These are phyloP conservation scores for Thermomucor indicae-seudaticae DNA, from an alignment of 371 early-diverging fungal genomes.

Conservation along the genomic window DNA sequence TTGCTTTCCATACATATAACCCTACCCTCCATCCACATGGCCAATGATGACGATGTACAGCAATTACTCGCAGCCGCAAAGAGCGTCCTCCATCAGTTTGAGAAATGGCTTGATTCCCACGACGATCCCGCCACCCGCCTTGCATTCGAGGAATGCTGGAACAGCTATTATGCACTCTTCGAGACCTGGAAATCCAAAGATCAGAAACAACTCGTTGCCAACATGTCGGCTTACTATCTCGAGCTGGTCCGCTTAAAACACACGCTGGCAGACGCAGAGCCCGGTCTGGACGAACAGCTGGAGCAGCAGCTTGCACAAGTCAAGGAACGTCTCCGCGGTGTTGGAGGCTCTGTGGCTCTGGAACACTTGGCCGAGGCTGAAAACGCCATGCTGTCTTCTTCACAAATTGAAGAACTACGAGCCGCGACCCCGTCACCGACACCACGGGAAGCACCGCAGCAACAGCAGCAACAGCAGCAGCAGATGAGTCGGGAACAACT, in stretches of 20 bases:
- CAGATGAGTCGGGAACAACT: conserved; percentile 18
- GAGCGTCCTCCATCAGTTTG: conserved; percentile 48
- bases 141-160: conserved; percentile 46
- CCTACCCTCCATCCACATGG: neutral
- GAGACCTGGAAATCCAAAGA: conserved; percentile 73
- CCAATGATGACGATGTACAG: conserved; percentile 21
- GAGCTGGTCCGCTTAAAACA: conserved; percentile 67
- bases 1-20: conserved; percentile 1
- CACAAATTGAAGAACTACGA: neutral
- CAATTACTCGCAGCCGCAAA: conserved; percentile 38
- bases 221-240: conserved; percentile 63
- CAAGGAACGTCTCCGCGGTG: conserved; percentile 21
- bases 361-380: conserved; percentile 14
- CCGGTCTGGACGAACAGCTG: conserved; percentile 48
- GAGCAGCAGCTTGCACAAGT: conserved; percentile 47
- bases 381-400: conserved; percentile 12
- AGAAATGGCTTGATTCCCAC: conserved; percentile 45
- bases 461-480: neutral
- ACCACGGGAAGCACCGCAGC: conserved; percentile 1
- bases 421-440: conserved; percentile 20
- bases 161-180: conserved; percentile 56
- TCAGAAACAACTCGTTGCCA: conserved; percentile 51
- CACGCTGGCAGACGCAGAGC: conserved; percentile 54
- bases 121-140: conserved; percentile 29
- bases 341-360: conserved; percentile 24